phyloP scores from a whole-genome alignment of 169 alveolate species.

The Babesia divergens region DNA sequence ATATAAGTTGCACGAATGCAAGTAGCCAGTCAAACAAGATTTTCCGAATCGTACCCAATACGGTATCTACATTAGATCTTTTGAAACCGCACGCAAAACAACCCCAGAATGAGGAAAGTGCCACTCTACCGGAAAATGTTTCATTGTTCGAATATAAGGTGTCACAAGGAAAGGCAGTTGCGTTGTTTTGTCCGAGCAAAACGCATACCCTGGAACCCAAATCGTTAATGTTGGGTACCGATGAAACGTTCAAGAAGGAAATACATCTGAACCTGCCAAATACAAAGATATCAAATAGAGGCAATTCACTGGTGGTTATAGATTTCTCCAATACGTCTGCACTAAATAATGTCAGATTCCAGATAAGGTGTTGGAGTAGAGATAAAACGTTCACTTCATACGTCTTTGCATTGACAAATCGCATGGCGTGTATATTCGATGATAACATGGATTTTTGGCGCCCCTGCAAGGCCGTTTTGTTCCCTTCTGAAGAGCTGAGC shows the following conservation, averaged over 20 bases:
- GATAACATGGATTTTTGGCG: slow-evolving; percentile 8
- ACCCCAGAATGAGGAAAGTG: not conserved
- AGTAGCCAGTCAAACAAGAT: not conserved
- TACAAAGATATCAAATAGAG: slow-evolving; percentile 4
- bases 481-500: slow-evolving; percentile 13
- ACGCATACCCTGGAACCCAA: slow-evolving; percentile 11
- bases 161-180: slow-evolving; percentile 4
- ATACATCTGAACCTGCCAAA: slow-evolving; percentile 5
- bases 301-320: not conserved
- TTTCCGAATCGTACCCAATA: slow-evolving; percentile 8
- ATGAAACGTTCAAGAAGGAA: not conserved
- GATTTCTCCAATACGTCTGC: slow-evolving; percentile 30
- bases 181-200: slow-evolving; percentile 13
- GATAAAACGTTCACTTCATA: not conserved
- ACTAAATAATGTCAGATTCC: not conserved
- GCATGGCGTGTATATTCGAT: not conserved
- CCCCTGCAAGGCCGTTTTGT: slow-evolving; percentile 18
- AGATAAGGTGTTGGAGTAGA: slow-evolving; percentile 5
- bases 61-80: not conserved
- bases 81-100: not conserved
- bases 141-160: not conserved
- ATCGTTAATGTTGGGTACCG: not conserved
- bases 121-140: not conserved
- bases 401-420: slow-evolving; percentile 5
- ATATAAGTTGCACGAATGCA: not conserved